Evolutionary conservation across 1,139 yeast genomes (phyloP).

Genomic region (Pichia sp.): DNA sequence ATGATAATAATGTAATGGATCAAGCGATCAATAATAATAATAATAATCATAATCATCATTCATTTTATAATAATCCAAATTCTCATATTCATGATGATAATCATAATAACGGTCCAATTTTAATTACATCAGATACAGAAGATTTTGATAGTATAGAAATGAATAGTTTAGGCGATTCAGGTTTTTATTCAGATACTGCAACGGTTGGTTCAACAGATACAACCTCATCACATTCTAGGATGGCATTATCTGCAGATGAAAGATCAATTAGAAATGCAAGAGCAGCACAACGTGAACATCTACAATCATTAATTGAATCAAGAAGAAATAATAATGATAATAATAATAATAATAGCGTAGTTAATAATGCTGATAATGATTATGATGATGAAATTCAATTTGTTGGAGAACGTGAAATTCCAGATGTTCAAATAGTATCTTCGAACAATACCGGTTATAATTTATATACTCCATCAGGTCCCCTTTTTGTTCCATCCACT

Average conservation of each 20-base stretch:
- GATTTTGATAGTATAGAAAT: neutral
- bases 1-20: neutral
- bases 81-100: slow-evolving; percentile 7
- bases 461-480: slow-evolving; percentile 12
- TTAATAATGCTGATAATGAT: slow-evolving; percentile 10
- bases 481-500: slow-evolving; percentile 9
- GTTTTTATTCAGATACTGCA: slow-evolving; percentile 7
- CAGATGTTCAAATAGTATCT: slow-evolving; percentile 13
- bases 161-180: neutral
- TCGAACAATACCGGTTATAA: slow-evolving; percentile 5
- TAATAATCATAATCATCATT: neutral
- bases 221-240: neutral
- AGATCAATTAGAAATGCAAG: slow-evolving; percentile 5
- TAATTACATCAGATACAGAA: slow-evolving; percentile 14
- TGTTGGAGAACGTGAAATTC: slow-evolving; percentile 16
- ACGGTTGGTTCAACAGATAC: slow-evolving; percentile 6
- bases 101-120: slow-evolving; percentile 1
- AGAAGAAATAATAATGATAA: neutral
- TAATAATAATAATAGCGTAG: slow-evolving; percentile 8
- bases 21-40: neutral
- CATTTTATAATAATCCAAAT: slow-evolving; percentile 10
- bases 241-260: slow-evolving; percentile 9
- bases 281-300: slow-evolving; percentile 4
- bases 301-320: neutral
- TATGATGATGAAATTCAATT: slow-evolving; percentile 23